These are phyloP conservation scores for Fusarium miscanthi DNA, from an alignment of 2,329 filamentous ascomycete genomes.

Conservation along the genomic window DNA sequence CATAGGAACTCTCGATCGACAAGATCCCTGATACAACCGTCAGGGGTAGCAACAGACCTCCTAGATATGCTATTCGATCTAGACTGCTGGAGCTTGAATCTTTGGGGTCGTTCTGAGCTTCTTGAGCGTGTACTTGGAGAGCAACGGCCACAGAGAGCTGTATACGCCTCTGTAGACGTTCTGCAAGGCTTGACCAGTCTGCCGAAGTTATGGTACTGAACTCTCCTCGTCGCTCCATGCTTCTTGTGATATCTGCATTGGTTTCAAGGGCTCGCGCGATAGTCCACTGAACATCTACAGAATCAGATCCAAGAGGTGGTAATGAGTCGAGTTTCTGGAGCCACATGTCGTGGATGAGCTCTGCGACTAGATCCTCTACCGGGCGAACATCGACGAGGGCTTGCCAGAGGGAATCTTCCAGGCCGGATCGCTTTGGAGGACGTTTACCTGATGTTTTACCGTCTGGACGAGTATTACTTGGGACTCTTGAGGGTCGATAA, in stretches of 20 bases:
- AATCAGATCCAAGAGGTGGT: slow-evolving; percentile 22
- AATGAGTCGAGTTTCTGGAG: slow-evolving; percentile 38
- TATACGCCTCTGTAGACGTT: slow-evolving; percentile 39
- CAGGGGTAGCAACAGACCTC: slow-evolving; percentile 60
- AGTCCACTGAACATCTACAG: slow-evolving; percentile 32
- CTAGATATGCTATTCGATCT: slow-evolving; percentile 62
- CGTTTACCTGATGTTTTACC: not conserved
- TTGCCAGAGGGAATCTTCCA: slow-evolving; percentile 39
- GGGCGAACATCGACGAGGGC: slow-evolving; percentile 25
- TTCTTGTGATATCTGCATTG: slow-evolving; percentile 40
- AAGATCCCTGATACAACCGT: slow-evolving; percentile 61
- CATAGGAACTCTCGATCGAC: slow-evolving; percentile 59
- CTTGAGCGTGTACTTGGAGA: slow-evolving; percentile 4
- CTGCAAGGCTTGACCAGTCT: slow-evolving; percentile 40
- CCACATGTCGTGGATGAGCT: slow-evolving; percentile 45
- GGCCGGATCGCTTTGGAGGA: slow-evolving; percentile 11
- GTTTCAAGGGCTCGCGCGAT: slow-evolving; percentile 41
- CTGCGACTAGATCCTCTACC: slow-evolving; percentile 37
- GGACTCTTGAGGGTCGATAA: slow-evolving; percentile 10
- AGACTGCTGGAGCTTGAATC: slow-evolving; percentile 55
- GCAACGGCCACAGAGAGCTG: slow-evolving; percentile 34
- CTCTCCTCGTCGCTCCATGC: slow-evolving; percentile 33
- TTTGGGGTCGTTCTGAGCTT: slow-evolving; percentile 18
- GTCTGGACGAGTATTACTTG: slow-evolving; percentile 3
- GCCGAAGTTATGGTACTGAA: slow-evolving; percentile 21